A percentile compares a stretch with the other conserved stretches of the same genome.
phyloP scores from a whole-genome alignment of 805 yeast genomes.

The Hanseniaspora singularis region DNA sequence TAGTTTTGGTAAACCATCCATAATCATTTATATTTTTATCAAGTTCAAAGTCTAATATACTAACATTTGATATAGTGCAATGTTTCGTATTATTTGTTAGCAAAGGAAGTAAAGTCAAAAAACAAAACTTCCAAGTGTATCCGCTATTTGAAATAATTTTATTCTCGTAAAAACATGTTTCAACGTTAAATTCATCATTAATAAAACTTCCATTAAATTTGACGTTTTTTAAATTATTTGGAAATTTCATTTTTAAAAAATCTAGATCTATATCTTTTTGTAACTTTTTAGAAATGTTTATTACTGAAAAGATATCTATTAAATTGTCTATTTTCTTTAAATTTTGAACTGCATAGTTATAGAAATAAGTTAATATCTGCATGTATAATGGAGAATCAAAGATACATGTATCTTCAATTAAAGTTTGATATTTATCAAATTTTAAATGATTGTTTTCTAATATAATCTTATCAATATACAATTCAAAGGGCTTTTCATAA shows the following conservation, averaged over 20 bases:
- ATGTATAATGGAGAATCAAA: constrained; percentile 17
- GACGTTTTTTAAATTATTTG: background rate
- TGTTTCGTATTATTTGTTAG: constrained; percentile 27
- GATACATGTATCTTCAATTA: constrained; percentile 19
- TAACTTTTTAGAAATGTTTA: constrained; percentile 20
- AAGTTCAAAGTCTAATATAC: constrained; percentile 24
- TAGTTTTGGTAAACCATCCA: constrained; percentile 28
- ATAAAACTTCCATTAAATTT: constrained; percentile 23
- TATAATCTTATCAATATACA: constrained; percentile 20
- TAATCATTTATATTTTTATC: constrained; percentile 23
- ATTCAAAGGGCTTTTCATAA: constrained; percentile 18
- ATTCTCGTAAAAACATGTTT: constrained; percentile 14
- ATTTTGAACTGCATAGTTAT: constrained; percentile 22
- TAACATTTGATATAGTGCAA: constrained; percentile 29
- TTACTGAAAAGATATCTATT: constrained; percentile 24
- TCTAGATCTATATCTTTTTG: constrained; percentile 14
- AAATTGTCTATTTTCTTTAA: constrained; percentile 19
- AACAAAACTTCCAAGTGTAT: constrained; percentile 32
- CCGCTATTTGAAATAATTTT: constrained; percentile 19
- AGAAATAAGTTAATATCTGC: constrained; percentile 21
- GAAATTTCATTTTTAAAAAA: too few relatives aligned
- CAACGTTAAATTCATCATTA: constrained; percentile 22
- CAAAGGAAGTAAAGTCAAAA: constrained; percentile 31
- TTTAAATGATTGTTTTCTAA: constrained; percentile 17
- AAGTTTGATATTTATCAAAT: constrained; percentile 20